Base-by-base conservation (phyloP, 2,329 filamentous ascomycete genomes). In the Torrubiellomyces zombiae region DNA sequence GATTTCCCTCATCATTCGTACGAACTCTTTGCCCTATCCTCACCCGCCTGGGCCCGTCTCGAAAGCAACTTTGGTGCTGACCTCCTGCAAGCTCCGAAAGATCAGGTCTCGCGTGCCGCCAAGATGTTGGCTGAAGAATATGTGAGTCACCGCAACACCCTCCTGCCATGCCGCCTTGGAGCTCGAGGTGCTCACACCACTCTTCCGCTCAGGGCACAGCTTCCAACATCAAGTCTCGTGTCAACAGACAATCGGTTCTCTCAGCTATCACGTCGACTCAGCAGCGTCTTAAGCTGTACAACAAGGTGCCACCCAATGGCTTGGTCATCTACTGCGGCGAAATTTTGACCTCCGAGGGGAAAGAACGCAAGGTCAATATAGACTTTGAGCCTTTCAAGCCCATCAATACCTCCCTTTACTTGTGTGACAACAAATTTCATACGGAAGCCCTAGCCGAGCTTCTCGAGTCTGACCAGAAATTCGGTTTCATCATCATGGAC, bases 41-140 rank as follows among this genome's bases (percentile, higher is more conserved):
- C 21, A 18, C 24, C 14, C 12, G 16, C 14, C 16, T 12, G 7
- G 13, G 16, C 16, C 19, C 11, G 10, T 17, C 22, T 17, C 31
- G 33, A 24, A 32, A 20, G n/a, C 16, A 32, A 14, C 19, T 38
- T 24, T 30, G 31, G n/a, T n/a, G n/a, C n/a, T n/a, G n/a, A n/a
- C n/a, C n/a, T n/a, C n/a, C n/a, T n/a, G 26, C 9, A 45, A 91
- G 82, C 89, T 32, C 89, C 89, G 41, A 98, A 98, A 72, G 85
- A 94, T 56, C 89, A 98, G 60, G 71, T 98, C 36, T 95, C 89
- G 22, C 77, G 85, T 47, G 78, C 81, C 28, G 81, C 89, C 32
- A 95, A 95, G 70, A 98, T 98, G 89, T 78, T 98, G 75, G 91
- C 91, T 63, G 89, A 98, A 94, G 85, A 93, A 80, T 93, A 89